phyloP scores from a whole-genome alignment of 495 filamentous ascomycete species.

The Annulohypoxylon moriforme region DNA sequence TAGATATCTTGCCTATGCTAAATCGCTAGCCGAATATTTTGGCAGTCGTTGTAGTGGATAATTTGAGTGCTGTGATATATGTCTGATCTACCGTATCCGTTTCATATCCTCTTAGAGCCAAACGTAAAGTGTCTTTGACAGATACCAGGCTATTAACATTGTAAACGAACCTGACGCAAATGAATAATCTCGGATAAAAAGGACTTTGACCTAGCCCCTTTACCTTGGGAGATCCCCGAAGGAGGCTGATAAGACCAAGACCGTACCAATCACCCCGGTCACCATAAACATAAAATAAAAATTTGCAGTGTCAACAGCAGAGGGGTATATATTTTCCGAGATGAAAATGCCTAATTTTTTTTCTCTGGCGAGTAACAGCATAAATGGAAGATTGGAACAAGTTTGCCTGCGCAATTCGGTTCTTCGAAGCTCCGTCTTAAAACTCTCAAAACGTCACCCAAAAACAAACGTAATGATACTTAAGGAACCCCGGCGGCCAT shows the following conservation, averaged over 20 bases:
- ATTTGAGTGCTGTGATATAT: not conserved
- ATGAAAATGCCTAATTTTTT: slow-evolving; percentile 23
- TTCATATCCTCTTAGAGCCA: not conserved
- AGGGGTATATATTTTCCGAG: slow-evolving; percentile 36
- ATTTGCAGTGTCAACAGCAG: slow-evolving; percentile 15
- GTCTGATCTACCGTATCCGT: not conserved
- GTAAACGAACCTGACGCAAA: not conserved
- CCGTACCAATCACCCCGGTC: not conserved
- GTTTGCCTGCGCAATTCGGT: slow-evolving; percentile 40
- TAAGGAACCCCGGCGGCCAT: slow-evolving; percentile 13
- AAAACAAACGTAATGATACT: slow-evolving; percentile 21
- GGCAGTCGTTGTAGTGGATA: not conserved
- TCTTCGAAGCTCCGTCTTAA: slow-evolving; percentile 38
- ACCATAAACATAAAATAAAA: not conserved
- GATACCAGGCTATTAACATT: not conserved
- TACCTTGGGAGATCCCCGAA: not conserved
- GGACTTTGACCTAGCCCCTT: not conserved
- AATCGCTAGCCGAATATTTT: not conserved
- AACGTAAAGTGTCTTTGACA: not conserved
- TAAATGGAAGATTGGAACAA: slow-evolving; percentile 27
- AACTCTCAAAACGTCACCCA: slow-evolving; percentile 19
- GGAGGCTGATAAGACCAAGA: not conserved
- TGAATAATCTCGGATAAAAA: not conserved
- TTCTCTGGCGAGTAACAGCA: slow-evolving; percentile 15
- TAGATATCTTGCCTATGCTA: not conserved